Evolutionary conservation across 805 yeast genomes (phyloP), one percentile per base, ranked within the genome.

Genomic region (Pichia gijzeniarum): DNA sequence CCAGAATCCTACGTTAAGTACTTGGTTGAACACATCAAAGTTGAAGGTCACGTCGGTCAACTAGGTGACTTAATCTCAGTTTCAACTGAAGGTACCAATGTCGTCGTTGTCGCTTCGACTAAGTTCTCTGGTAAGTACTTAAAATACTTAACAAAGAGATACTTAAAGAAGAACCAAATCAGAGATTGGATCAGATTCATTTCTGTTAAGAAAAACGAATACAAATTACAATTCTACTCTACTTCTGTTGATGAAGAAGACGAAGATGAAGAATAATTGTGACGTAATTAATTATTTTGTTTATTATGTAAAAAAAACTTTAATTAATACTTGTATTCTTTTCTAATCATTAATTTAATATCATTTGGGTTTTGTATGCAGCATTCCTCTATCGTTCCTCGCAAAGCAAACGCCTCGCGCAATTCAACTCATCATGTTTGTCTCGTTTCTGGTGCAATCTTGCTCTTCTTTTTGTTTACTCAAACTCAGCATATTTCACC

Each of bases 101-200:
- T 86, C 69, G 88, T 93, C 68, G 86, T 89, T 70, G 80, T 77
- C 59, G 77, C 97, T 60, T 81, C 84, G 74, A 74, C 95, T 74
- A 84, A 88, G 78, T 91, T 93, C 93, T 90, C 97, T 62, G 99
- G 99, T 78, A 91, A 95, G 80, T 93, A 93, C 95, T 84, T 91
- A 73, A 93, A 95, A 82, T 93, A 93, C 95, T 80, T 93, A 72
- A 87, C 98, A 69, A 95, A 93, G 89, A 91, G 95, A 82, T 93
- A 87, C 93, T 87, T 93, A 77, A 95, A 91, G 95, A 93, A 93
- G 87, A 88, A 90, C 91, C 95, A 87, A 78, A 86, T 91, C 80
- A 89, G 97, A 82, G 98, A 93, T 81, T 91, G 98, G 98, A 90
- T 91, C 76, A 93, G 98, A 82, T 90, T 91, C 68, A 96, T 91